Percentiles rank a stretch among this genome's conserved stretches.
Evolutionary conservation across 2,329 filamentous ascomycete species (phyloP).

Genomic region (Trichoderma sp.): DNA sequence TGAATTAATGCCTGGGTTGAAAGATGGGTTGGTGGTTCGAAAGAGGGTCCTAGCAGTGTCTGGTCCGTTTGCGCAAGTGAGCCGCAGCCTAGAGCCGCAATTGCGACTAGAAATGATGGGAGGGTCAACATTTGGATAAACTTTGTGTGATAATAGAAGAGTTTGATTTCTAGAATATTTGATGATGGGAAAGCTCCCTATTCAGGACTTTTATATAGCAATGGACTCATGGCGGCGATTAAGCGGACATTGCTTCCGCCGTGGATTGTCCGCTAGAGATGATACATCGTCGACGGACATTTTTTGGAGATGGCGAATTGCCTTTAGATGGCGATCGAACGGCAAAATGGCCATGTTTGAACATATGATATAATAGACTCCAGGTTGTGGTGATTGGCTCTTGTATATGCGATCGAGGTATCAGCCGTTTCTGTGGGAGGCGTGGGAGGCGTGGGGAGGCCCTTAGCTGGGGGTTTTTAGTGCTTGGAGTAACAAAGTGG

Average conservation of each 20-base stretch:
- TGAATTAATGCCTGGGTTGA: not conserved
- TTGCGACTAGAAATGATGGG: not conserved
- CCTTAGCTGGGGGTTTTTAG: not conserved
- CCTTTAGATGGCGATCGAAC: not conserved
- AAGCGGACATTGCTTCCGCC: not conserved
- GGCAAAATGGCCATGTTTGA: not conserved
- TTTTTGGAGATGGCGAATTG: not conserved
- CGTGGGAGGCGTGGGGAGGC: not conserved
- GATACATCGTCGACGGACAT: not conserved
- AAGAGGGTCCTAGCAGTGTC: constrained; percentile 10
- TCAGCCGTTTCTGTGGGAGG: not conserved
- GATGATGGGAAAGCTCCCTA: not conserved
- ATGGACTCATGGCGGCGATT: not conserved
- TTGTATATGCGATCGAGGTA: not conserved
- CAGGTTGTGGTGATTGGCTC: not conserved
- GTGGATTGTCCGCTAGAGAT: not conserved
- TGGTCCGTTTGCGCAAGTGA: constrained; percentile 9
- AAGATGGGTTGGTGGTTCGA: not conserved
- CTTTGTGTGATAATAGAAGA: not conserved
- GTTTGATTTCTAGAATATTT: fast-evolving
- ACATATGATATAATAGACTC: not conserved
- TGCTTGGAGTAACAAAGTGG: not conserved
- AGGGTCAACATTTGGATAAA: not conserved
- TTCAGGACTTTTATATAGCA: not conserved
- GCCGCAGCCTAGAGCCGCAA: not conserved